Evolutionary conservation across 2,329 filamentous ascomycete species (phyloP), one percentile per base, ranked within the genome.

Genomic region (Cladophialophora immunda): DNA sequence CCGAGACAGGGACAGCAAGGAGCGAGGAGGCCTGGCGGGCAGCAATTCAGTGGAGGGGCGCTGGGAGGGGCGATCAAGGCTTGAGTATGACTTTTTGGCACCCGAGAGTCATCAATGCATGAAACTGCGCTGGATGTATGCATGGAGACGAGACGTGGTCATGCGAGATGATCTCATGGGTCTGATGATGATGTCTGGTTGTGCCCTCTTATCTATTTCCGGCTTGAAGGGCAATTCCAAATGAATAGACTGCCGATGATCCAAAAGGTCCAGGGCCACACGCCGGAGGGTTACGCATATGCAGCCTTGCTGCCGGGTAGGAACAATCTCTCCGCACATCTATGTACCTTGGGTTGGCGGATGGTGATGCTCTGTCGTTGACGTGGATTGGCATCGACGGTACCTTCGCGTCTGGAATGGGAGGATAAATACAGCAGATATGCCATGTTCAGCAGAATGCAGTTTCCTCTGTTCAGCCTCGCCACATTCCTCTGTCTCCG

Each of bases 41-140:
- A 83, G 72, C 81, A 83, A 71, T 84, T 84, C 71, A 75, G 81
- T 65, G 82, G 82, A 69, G 82, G 82, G 78, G 82, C 81, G 74
- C 79, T 84, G 74, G 81, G 82, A 58, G 80, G 80, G 76, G 82
- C 81, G 58, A 84, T 84, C 74, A 83, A 83, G 77, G 79, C 81
- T 75, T 83, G 79, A 80, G 15, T 7, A 9, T 58, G 55, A 58
- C 29, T 32, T 4, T 2, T n/a, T 32, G 8, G 52, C 17, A 15
- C 15, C 25, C 2, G 52, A 32, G 8, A 30, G 19, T 4, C 45
- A 50, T 9, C 3, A 27, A 11, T 25, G 45, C 19, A 11, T 25
- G 15, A 50, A 25, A 13, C 15, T n/a, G 22, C 19, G 19, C 19
- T n/a, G 45, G 19, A 11, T 50, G 15, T 17, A 47, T 17, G 19